Conservation (phyloP, 208 protist species). For the Trypanosoma grayi region DNA sequence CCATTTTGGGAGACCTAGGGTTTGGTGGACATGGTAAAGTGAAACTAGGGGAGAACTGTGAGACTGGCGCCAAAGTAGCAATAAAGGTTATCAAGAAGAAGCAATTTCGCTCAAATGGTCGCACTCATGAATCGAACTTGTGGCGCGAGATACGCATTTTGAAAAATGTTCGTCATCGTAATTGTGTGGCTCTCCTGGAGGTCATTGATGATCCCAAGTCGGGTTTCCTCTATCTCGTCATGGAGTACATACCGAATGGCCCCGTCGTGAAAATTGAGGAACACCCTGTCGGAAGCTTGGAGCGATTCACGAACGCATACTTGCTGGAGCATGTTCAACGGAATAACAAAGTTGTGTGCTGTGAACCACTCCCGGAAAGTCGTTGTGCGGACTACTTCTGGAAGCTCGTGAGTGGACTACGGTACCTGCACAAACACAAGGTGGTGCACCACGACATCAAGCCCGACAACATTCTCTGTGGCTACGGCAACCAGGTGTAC, state of each 20-base stretch:
- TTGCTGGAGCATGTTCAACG: conserved; percentile 34
- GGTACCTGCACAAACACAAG: too few species aligned
- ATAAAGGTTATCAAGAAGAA: conserved; percentile 43
- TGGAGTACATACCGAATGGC: conserved; percentile 87
- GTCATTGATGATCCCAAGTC: conserved; percentile 94
- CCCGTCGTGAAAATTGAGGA: conserved; percentile 36
- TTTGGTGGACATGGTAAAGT: conserved; percentile 38
- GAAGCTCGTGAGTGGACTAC: too few species aligned
- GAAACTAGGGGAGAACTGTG: conserved; percentile 28
- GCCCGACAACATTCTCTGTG: conserved; percentile 14
- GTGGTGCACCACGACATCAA: too few species aligned
- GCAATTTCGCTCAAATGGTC: conserved; percentile 11
- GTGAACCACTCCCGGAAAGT: conserved; percentile 74
- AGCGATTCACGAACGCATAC: conserved; percentile 30
- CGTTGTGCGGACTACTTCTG: too few species aligned
- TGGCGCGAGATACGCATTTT: conserved; percentile 92
- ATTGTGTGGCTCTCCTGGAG: conserved; percentile 93
- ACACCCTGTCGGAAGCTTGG: conserved; percentile 27
- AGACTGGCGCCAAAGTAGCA: conserved; percentile 26
- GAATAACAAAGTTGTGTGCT: conserved; percentile 35
- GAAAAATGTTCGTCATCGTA: conserved; percentile 93
- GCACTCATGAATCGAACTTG: conserved; percentile 12
- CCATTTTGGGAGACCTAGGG: conserved; percentile 39
- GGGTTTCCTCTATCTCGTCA: conserved; percentile 89
- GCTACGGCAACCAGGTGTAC: conserved; percentile 24